Percentiles rank a stretch among this genome's conserved stretches.
phyloP scores from a whole-genome alignment of 2,329 filamentous ascomycete species.

The Monilinia fructicola region DNA sequence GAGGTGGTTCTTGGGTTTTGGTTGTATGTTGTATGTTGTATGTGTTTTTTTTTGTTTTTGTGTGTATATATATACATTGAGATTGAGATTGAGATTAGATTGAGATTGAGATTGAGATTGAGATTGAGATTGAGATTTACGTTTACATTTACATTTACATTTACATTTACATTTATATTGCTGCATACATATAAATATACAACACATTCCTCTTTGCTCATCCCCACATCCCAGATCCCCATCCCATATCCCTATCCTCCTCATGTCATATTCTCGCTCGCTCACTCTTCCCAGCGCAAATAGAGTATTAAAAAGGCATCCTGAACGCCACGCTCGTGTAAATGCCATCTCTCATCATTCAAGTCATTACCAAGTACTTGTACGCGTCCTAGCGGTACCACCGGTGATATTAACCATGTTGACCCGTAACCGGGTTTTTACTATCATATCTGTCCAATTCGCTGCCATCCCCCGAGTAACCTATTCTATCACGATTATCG shows the following conservation, averaged over 20 bases:
- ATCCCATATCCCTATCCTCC: no score
- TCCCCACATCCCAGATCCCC: no score
- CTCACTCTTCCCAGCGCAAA: background rate
- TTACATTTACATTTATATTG: background rate
- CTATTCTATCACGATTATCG: constrained; percentile 41
- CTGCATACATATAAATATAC: background rate
- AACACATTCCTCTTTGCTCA: background rate
- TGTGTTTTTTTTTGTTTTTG: no score
- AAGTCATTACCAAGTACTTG: background rate
- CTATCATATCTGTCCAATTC: constrained; percentile 39
- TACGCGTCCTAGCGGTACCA: no score
- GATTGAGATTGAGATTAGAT: no score
- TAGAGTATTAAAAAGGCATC: background rate
- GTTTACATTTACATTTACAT: background rate
- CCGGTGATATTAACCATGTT: constrained; percentile 21
- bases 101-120: no score
- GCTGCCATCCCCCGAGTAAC: constrained; percentile 40
- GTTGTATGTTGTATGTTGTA: no score
- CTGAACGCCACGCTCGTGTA: constrained; percentile 11
- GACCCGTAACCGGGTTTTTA: constrained; percentile 29
- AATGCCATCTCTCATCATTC: background rate
- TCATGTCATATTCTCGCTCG: no score
- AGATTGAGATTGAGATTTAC: no score
- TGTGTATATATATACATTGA: no score
- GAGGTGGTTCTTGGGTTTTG: no score